These are phyloP conservation scores for Mrakia frigida DNA, from an alignment of 768 basidiomycete genomes.

Conservation along the genomic window DNA sequence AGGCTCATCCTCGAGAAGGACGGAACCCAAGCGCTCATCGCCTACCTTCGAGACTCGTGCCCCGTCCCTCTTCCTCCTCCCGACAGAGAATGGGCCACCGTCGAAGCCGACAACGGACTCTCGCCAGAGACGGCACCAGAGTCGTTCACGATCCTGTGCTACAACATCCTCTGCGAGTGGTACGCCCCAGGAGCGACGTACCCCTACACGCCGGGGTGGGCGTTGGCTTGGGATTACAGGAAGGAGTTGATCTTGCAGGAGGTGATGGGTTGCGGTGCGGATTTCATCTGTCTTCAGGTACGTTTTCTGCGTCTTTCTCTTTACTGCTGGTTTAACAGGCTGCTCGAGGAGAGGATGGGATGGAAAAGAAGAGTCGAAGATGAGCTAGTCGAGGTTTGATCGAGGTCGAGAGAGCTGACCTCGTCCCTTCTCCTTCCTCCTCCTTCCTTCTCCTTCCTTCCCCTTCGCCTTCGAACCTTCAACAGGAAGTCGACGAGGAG, in stretches of 20 bases:
- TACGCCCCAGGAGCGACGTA: slow-evolving; percentile 84
- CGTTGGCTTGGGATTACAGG: slow-evolving; percentile 89
- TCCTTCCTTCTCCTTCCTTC: slow-evolving; percentile 11
- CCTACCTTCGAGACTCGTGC: slow-evolving; percentile 88
- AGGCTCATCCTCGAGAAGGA: slow-evolving; percentile 86
- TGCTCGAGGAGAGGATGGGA: neutral
- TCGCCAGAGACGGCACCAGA: slow-evolving; percentile 47
- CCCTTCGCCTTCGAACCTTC: neutral
- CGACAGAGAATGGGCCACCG: slow-evolving; percentile 59
- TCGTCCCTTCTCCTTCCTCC: slow-evolving; percentile 14
- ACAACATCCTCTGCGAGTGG: slow-evolving; percentile 91
- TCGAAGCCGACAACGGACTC: slow-evolving; percentile 31
- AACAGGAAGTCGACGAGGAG: slow-evolving; percentile 75
- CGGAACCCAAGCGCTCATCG: slow-evolving; percentile 81
- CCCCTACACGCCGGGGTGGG: slow-evolving; percentile 96
- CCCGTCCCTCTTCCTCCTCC: slow-evolving; percentile 76
- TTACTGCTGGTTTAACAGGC: no score
- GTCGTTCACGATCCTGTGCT: slow-evolving; percentile 73
- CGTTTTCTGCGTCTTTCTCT: neutral
- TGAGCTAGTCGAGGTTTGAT: neutral
- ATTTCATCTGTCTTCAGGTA: slow-evolving; percentile 82
- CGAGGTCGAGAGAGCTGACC: neutral
- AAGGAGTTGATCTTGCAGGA: slow-evolving; percentile 82
- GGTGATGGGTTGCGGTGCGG: slow-evolving; percentile 70
- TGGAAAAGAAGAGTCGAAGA: neutral